Base-by-base conservation (phyloP, 352 stramenopile species). In the Globisporangium paroecandrum region DNA sequence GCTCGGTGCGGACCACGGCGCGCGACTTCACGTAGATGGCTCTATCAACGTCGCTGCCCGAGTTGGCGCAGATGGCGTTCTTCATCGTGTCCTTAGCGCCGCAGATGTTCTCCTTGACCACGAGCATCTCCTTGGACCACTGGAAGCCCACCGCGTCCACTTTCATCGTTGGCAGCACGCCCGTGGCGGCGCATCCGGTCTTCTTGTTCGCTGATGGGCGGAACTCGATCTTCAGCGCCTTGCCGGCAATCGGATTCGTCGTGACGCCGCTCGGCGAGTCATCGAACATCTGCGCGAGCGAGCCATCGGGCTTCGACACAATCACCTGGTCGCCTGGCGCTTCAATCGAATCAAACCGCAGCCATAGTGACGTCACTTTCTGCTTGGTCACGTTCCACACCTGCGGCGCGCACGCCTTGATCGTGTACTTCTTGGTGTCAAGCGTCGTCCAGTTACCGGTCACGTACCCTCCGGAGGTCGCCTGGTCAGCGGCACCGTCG, bases 61-160 rank as follows among this genome's bases (percentile, higher is more conserved):
- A 65, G 61, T 68, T 65, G 32, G 78, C 80, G 34, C 77, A 86
- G 68, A 77, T 76, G 22, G 73, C 69, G 64, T 88, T 88, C 69
- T 85, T 79, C 79, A 88, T 85, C n/a, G 77, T 85, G 65, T 84
- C 73, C 8, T 69, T 77, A 38, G 76, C 67, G 18, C 77, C 79
- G 29, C 79, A 88, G 60, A 88, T 80, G 7, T 70, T 79, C 53
- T 88, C 79, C 32, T 81, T 83, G n/a, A 55, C 71, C 12, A 74
- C 60, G 54, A 69, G 53, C 25, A 58, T 70, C 41, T 72, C 69
- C 43, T 74, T 77, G n/a, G 74, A 73, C 59, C 76, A 79, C 61
- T 77, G 69, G 51, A 77, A 88, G 59, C 76, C 76, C 18, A 79
- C 60, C 0, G 74, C 63, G 27, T 80, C 53, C n/a, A 81, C 51